Evolutionary conservation across 768 basidiomycete species (phyloP).

Genomic region (Boletus barrowsii): DNA sequence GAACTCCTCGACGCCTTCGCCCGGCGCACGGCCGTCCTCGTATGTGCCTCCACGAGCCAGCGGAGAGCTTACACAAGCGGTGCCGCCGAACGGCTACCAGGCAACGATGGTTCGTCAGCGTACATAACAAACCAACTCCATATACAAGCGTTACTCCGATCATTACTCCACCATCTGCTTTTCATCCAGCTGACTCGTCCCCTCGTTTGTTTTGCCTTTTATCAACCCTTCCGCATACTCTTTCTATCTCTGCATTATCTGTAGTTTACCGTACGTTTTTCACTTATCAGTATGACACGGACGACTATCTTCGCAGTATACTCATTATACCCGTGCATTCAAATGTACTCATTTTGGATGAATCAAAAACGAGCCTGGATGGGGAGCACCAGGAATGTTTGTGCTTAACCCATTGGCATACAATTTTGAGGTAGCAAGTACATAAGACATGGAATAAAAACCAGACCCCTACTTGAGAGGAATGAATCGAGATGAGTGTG

Average conservation of each 20-base stretch:
- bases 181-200: constrained; percentile 25
- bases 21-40: constrained; percentile 50
- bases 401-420: constrained; percentile 29
- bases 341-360: constrained; percentile 40
- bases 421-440: constrained; percentile 31
- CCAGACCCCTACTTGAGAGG: constrained; percentile 83
- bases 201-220: constrained; percentile 20
- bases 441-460: constrained; percentile 24
- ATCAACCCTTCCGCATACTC: constrained; percentile 30
- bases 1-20: constrained; percentile 29
- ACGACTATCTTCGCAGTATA: constrained; percentile 58
- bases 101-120: constrained; percentile 48
- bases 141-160: constrained; percentile 7
- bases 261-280: constrained; percentile 54
- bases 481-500: constrained; percentile 88
- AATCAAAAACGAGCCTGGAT: constrained; percentile 16
- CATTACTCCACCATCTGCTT: constrained; percentile 23
- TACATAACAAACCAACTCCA: constrained; percentile 32
- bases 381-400: neutral
- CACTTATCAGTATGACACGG: constrained; percentile 55
- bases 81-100: constrained; percentile 44
- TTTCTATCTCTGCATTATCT: constrained; percentile 49
- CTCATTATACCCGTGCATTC: constrained; percentile 55
- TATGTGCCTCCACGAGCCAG: constrained; percentile 46
- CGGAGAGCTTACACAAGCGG: constrained; percentile 39